Evolutionary conservation across 257 asterid species (phyloP).

Genomic region (Handroanthus guayacan): DNA sequence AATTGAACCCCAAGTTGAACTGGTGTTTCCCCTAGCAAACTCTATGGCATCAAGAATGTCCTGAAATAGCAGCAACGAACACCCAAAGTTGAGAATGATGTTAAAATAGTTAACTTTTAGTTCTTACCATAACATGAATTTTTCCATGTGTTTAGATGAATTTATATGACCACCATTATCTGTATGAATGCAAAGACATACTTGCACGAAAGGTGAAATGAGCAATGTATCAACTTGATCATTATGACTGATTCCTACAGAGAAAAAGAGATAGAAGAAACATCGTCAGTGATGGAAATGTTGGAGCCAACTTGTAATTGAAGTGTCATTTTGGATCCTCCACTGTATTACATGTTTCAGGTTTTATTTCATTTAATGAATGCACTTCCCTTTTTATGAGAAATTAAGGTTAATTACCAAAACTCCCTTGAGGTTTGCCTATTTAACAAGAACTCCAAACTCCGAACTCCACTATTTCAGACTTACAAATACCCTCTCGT

Average conservation of each 20-base stretch:
- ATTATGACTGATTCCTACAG: slow-evolving; percentile 76
- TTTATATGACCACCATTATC: not conserved
- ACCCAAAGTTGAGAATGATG: slow-evolving; percentile 4
- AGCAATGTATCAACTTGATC: slow-evolving; percentile 76
- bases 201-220: slow-evolving; percentile 80
- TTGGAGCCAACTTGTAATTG: not conserved
- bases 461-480: no score
- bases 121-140: not conserved
- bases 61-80: slow-evolving; percentile 41
- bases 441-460: no score
- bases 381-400: no score
- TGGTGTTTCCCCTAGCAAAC: slow-evolving; percentile 79
- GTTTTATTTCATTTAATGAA: no score
- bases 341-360: no score
- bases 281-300: slow-evolving; percentile 3
- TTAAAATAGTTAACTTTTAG: slow-evolving; percentile 3
- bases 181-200: slow-evolving; percentile 40
- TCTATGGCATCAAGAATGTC: slow-evolving; percentile 85
- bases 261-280: not conserved
- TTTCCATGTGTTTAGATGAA: not conserved
- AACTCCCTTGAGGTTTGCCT: no score
- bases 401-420: no score
- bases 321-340: not conserved
- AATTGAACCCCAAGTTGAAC: slow-evolving; percentile 80
- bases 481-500: no score